Evolutionary conservation across 805 yeast genomes (phyloP).

Genomic region (Helenozyma rhizophorensis): DNA sequence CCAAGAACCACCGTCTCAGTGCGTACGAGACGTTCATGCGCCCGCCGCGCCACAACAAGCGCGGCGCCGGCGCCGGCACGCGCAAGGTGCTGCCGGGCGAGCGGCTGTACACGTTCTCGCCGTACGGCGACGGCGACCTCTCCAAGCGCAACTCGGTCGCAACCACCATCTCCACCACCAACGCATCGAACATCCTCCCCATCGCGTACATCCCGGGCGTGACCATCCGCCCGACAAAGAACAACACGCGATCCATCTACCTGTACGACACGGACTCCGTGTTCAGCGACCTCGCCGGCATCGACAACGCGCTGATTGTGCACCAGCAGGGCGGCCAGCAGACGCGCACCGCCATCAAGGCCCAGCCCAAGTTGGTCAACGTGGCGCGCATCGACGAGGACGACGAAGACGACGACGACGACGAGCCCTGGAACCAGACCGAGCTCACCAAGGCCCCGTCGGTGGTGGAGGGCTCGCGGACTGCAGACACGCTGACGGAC

Average conservation of each 20-base stretch:
- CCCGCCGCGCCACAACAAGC: conserved; percentile 24
- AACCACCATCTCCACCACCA: conserved; percentile 60
- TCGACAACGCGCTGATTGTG: conserved; percentile 44
- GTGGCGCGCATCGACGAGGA: conserved; percentile 46
- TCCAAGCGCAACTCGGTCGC: conserved; percentile 41
- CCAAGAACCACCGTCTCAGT: conserved; percentile 24
- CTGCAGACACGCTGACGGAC: conserved; percentile 1
- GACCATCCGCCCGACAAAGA: conserved; percentile 52
- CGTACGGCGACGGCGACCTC: conserved; percentile 13
- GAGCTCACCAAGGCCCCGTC: neutral
- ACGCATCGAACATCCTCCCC: conserved; percentile 85
- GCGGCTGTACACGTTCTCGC: neutral
- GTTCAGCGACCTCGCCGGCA: conserved; percentile 40
- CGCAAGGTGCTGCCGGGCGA: conserved; percentile 1
- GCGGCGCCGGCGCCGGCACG: conserved; percentile 3
- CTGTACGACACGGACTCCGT: conserved; percentile 38
- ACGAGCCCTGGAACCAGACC: conserved; percentile 7
- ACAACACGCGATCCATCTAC: conserved; percentile 42
- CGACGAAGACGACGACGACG: conserved; percentile 26
- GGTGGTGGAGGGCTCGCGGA: neutral
- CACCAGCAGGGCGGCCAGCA: conserved; percentile 30
- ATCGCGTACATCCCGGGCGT: conserved; percentile 95
- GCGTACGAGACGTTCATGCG: conserved; percentile 43
- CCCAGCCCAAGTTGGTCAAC: conserved; percentile 66
- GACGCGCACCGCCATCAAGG: conserved; percentile 62